Conservation (phyloP, 2,329 filamentous ascomycete genomes). For the Arachnomyces sp. region DNA sequence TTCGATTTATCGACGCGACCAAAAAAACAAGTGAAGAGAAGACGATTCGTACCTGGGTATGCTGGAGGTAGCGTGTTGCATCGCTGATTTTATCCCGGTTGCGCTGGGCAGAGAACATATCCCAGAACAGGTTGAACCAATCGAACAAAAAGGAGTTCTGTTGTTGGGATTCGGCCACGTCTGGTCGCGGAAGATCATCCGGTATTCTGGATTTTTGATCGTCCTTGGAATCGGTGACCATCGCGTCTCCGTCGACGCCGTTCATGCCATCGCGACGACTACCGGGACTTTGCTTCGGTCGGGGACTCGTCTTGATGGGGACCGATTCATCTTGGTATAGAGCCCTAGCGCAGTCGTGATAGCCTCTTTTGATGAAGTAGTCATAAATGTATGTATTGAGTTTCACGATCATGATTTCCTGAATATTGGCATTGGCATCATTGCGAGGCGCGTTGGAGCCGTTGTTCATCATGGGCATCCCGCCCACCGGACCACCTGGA, state of each 20-base stretch:
- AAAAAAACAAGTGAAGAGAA: conserved; percentile 3
- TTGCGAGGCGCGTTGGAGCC: conserved; percentile 38
- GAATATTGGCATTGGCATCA: conserved; percentile 29
- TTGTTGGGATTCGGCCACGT: conserved; percentile 56
- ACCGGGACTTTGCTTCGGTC: conserved; percentile 62
- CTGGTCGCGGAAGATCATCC: conserved; percentile 63
- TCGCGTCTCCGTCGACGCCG: conserved; percentile 63
- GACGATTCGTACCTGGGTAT: conserved; percentile 69
- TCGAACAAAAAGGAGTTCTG: conserved; percentile 80
- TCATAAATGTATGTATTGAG: conserved; percentile 63
- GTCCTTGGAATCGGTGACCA: conserved; percentile 79
- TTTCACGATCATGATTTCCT: conserved; percentile 32
- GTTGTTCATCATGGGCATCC: conserved; percentile 50
- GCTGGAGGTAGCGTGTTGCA: conserved; percentile 68
- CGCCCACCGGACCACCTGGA: conserved; percentile 49
- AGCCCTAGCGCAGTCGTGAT: conserved; percentile 74
- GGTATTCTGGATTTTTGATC: conserved; percentile 66
- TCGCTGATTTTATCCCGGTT: conserved; percentile 56
- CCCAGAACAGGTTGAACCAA: conserved; percentile 98
- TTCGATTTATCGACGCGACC: conserved; percentile 9
- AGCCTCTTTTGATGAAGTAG: conserved; percentile 74
- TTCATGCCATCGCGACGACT: conserved; percentile 65
- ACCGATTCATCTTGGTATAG: conserved; percentile 56
- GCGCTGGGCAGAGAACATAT: conserved; percentile 81
- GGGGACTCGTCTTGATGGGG: conserved; percentile 49